Evolutionary conservation across 495 filamentous ascomycete species (phyloP), one percentile per base, ranked within the genome.

Genomic region (Glarea lozoyensis): DNA sequence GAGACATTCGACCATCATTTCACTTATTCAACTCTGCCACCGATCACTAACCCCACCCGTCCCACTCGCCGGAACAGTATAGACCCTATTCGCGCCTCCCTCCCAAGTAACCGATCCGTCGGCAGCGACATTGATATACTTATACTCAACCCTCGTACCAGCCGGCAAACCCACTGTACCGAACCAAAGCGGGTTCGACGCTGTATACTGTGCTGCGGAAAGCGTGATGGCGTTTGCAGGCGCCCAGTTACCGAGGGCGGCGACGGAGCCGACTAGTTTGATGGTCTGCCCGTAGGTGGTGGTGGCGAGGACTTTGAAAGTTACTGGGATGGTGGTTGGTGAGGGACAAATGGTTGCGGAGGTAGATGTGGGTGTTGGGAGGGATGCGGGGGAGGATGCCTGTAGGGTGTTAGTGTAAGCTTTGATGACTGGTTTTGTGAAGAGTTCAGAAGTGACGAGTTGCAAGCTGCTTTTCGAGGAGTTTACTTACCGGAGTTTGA

Each of bases 41-140:
- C n/a, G n/a, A n/a, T n/a, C n/a, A n/a, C n/a, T n/a, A n/a, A n/a
- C n/a, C n/a, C n/a, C n/a, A n/a, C n/a, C n/a, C n/a, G n/a, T n/a
- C n/a, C n/a, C n/a, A n/a, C n/a, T 60, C 3, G 52, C 48, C 0
- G 76, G 64, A 11, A 84, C 73, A 0, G 70, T 75, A 48, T 70
- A 79, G 4, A 55, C 60, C 32, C 70, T 69, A 52, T 88, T 84
- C 0, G 77, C 70, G 54, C 81, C 76, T 22, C 67, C 63, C 59
- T 85, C 80, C 82, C 81, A 85, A 15, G 48, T 60, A 1, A 82
- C 63, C 1, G 57, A 55, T 3, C 78, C 73, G 54, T 76, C 68
- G 2, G 60, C 55, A 36, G 66, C 61, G 24, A 79, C 63, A 6
- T 70, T 69, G 44, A 86, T 75, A 50, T 75, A 88, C 62, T 86